These are phyloP conservation scores for Leccinum boreale DNA, from an alignment of 768 basidiomycete genomes.

Conservation along the genomic window DNA sequence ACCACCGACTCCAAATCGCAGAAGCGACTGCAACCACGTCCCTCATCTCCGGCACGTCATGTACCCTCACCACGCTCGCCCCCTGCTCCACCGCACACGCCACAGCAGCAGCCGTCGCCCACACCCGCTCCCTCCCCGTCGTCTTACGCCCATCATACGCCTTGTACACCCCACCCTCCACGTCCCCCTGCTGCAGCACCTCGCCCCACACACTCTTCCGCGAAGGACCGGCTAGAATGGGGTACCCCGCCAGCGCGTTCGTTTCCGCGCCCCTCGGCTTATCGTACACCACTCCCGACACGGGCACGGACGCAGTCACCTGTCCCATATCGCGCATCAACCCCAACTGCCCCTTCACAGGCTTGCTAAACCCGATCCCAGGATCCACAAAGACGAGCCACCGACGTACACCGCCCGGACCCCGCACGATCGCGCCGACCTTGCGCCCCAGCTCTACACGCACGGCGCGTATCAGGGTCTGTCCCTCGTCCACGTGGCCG, in stretches of 20 bases:
- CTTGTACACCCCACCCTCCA: conserved; percentile 17
- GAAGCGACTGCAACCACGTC: conserved; percentile 72
- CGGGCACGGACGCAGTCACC: conserved; percentile 36
- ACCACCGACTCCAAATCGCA: conserved; percentile 48
- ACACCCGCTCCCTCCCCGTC: conserved; percentile 61
- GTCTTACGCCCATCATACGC: conserved; percentile 49
- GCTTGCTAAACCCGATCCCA: conserved; percentile 94
- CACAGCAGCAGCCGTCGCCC: conserved; percentile 78
- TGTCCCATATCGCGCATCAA: conserved; percentile 52
- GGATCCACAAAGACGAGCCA: conserved; percentile 93
- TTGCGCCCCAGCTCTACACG: conserved; percentile 67
- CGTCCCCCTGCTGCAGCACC: conserved; percentile 50
- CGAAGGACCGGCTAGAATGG: conserved; percentile 73
- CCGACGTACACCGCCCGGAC: conserved; percentile 67
- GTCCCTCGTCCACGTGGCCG: background rate
- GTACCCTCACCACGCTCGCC: conserved; percentile 73
- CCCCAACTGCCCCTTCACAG: conserved; percentile 66
- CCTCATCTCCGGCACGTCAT: conserved; percentile 68
- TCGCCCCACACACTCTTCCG: conserved; percentile 81
- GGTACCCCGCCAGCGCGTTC: conserved; percentile 58
- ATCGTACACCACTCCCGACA: background rate
- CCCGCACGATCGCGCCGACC: conserved; percentile 61
- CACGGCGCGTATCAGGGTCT: conserved; percentile 60
- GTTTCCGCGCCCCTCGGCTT: conserved; percentile 20
- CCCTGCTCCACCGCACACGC: conserved; percentile 73